phyloP scores from a whole-genome alignment of 2,329 filamentous ascomycete species.

The Colletotrichum sp. region DNA sequence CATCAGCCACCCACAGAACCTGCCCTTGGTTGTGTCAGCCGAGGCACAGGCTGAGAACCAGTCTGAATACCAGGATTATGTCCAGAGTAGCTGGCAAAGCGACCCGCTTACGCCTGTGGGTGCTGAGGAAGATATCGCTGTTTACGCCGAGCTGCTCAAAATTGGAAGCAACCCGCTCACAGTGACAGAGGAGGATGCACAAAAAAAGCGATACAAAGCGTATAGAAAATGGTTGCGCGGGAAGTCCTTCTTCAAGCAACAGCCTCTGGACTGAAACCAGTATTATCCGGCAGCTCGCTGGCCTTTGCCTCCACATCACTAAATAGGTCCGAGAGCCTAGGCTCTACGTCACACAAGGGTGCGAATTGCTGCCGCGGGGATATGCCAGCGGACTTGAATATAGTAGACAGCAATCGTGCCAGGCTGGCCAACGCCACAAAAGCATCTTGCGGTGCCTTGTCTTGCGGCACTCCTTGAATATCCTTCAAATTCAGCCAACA shows the following conservation, averaged over 20 bases:
- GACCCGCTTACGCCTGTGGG: slow-evolving; percentile 53
- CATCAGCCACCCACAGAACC: slow-evolving; percentile 84
- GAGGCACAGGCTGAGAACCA: slow-evolving; percentile 66
- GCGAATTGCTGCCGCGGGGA: slow-evolving; percentile 32
- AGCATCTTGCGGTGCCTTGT: slow-evolving; percentile 27
- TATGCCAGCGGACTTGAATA: background rate
- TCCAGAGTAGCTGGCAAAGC: slow-evolving; percentile 70
- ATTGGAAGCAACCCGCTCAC: slow-evolving; percentile 85
- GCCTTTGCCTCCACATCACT: background rate
- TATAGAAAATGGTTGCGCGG: slow-evolving; percentile 94
- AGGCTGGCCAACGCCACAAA: slow-evolving; percentile 35
- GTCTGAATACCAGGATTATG: slow-evolving; percentile 80
- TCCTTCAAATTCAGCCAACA: slow-evolving; percentile 67
- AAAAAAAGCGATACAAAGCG: slow-evolving; percentile 95
- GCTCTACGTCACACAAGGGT: slow-evolving; percentile 35
- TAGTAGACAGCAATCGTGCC: slow-evolving; percentile 37
- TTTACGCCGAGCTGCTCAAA: slow-evolving; percentile 78
- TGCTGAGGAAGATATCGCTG: slow-evolving; percentile 69
- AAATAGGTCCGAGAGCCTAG: slow-evolving; percentile 26
- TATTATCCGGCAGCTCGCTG: background rate
- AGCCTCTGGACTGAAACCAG: slow-evolving; percentile 59
- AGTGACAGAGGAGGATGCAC: slow-evolving; percentile 83
- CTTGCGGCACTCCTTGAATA: slow-evolving; percentile 23
- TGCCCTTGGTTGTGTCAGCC: slow-evolving; percentile 80
- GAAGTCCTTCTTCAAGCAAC: slow-evolving; percentile 96